Evolutionary conservation across 2,329 filamentous ascomycete genomes (phyloP), one percentile per base, ranked within the genome.

Genomic region (Lasiodiplodia hormozganensis): DNA sequence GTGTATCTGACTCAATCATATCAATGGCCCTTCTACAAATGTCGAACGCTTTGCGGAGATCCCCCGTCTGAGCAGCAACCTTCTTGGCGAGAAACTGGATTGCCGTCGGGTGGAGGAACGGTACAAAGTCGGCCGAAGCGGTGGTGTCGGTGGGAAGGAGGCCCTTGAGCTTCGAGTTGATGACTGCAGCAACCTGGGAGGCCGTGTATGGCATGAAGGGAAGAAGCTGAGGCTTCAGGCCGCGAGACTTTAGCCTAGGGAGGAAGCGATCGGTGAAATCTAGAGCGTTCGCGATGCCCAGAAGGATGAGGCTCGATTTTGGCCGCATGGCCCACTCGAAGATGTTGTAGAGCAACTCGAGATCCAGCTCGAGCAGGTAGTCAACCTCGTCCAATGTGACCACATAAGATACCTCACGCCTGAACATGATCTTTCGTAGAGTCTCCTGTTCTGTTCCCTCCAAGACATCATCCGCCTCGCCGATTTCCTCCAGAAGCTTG

Each of bases 241-340:
- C 96, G 74, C 94, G 92, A 23, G 94, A 90, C 83, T 98, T 98
- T 70, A 99, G 87, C 64, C 95, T 91, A 62, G 96, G 96, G 23
- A 99, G 86, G 74, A 97, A 97, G 11, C 96, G 92, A 77, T 98
- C 96, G 0, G 96, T 99, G 68, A 99, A 84, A 77, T 99, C 96
- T 66, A 99, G 85, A 4, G 96, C 96, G 76, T 99, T 99, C 73
- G 96, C 96, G 75, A 99, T 97, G 58, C 96, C 96, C 62, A 99
- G 88, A 21, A 99, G 84, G 43, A 96, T 84, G 5, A 99, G 88
- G 23, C 88, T 89, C 0, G 96, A 97, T 1, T 88, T 87, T 71
- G 89, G 89, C 70, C 93, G 88, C 75, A 99, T 84, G 1, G 96
- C 96, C 94, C 95, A 98, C 77, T 97, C 94, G 73, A 99, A 97